Base-by-base conservation (phyloP, 192 early-diverging fungal genomes). In the Entomortierella beljakovae region DNA sequence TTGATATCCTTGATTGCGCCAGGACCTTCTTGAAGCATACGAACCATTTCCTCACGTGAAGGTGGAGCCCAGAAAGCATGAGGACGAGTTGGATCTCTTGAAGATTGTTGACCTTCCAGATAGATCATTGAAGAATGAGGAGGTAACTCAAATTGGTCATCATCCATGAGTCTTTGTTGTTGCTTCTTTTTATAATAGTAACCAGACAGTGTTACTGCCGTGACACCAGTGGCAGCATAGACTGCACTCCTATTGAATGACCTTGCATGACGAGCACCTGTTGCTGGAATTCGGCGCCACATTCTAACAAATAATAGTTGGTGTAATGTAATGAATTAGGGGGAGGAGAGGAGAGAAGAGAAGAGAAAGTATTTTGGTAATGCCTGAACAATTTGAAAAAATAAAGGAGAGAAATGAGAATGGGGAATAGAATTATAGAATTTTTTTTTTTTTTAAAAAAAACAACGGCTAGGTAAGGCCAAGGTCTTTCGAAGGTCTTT, bases 11-110 rank as follows among this genome's bases (percentile, higher is more conserved):
- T 85, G 25, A 82, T 66, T 7, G 65, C 26, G 33, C 85, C 88
- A 60, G 71, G 71, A 8, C 71, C 71, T 0, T 74, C 40, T 67
- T 91, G 86, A 61, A 94, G 89, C 64, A 86, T 81, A 51, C 88
- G 83, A 49, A 93, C 43, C 91, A 94, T 92, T 56, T 93, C 90
- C 22, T 84, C 71, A 34, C 93, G 89, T 43, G 88, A 88, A 43
- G 93, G 93, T 28, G 90, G 89, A 6, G 89, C 83, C 93, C 93
- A 94, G 81, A 92, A 90, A 29, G 87, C 87, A 23, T 87, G 87
- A n/a, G 89, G 86, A 34, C 85, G 84, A 3, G 72, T 75, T 8
- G 72, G 72, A 26, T 75, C 72, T 26, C 72, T 59, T 23, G 58
- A 20, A 0, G 58, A 51, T 33, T 75, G 72, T 31, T 75, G 72